Conservation (phyloP, 1,284 basidiomycete species). For the Ustilago vetiveriae region DNA sequence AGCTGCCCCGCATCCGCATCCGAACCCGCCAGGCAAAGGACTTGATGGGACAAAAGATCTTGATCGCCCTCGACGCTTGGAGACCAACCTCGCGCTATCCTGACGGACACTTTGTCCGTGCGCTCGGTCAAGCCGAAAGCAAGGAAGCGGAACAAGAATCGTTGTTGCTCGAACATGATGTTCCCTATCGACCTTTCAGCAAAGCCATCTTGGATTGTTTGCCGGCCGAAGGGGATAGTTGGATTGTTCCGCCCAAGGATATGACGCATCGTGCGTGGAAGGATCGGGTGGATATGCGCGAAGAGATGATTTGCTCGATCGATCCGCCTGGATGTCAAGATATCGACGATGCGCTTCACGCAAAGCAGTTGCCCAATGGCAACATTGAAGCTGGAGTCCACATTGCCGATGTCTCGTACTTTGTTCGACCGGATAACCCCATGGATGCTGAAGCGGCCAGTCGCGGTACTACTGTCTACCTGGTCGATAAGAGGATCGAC, state of each 20-base stretch:
- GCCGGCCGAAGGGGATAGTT: constrained; percentile 86
- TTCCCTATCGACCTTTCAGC: constrained; percentile 95
- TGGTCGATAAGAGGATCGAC: constrained; percentile 98
- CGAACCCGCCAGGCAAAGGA: constrained; percentile 91
- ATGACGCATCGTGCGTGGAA: constrained; percentile 75
- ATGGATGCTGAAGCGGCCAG: constrained; percentile 97
- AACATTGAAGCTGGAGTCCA: constrained; percentile 98
- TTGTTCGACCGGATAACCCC: constrained; percentile 89
- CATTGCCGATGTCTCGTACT: constrained; percentile 98
- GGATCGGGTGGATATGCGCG: constrained; percentile 86
- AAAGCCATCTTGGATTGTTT: constrained; percentile 92
- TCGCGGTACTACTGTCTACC: constrained; percentile 95
- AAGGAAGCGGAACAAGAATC: constrained; percentile 98
- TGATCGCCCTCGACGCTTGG: constrained; percentile 95
- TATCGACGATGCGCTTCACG: constrained; percentile 99
- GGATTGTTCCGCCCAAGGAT: constrained; percentile 88
- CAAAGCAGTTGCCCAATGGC: constrained; percentile 85
- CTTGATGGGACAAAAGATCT: constrained; percentile 91
- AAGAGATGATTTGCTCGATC: constrained; percentile 91
- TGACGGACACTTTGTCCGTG: constrained; percentile 95
- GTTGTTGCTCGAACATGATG: constrained; percentile 91
- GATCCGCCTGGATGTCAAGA: constrained; percentile 98
- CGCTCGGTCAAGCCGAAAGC: constrained; percentile 87
- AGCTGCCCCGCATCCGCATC: constrained; percentile 91
- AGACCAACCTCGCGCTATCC: constrained; percentile 86